Conservation (phyloP, 2,329 filamentous ascomycete genomes). For the Hymenoscyphus linearis region DNA sequence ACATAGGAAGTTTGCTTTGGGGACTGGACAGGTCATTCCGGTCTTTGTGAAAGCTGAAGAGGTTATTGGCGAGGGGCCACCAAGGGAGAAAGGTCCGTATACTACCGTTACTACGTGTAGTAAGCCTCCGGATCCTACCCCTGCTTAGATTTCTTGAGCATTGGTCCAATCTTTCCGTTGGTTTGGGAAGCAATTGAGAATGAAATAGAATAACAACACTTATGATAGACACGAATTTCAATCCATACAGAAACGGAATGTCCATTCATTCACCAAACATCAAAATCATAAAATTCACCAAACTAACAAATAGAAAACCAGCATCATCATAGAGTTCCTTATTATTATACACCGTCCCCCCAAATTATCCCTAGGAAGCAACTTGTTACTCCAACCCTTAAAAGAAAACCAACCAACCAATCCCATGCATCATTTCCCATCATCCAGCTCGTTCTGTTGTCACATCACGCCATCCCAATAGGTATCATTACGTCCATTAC, state of each 20-base stretch:
- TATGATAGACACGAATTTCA: background rate
- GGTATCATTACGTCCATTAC: background rate
- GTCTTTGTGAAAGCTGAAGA: constrained; percentile 58
- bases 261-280: no score
- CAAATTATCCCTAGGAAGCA: background rate
- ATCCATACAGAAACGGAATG: background rate
- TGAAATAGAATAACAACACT: background rate
- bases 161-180: background rate
- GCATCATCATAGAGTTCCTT: background rate
- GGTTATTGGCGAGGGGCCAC: constrained; percentile 17
- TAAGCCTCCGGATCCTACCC: background rate
- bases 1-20: constrained; percentile 56
- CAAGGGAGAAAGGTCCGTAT: constrained; percentile 6
- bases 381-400: background rate
- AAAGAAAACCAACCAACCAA: background rate
- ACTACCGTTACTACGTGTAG: constrained; percentile 5
- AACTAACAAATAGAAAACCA: background rate
- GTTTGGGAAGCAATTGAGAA: background rate
- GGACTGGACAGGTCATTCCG: constrained; percentile 65
- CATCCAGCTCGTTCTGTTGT: background rate
- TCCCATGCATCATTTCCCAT: background rate
- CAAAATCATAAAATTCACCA: background rate
- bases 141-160: background rate
- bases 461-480: background rate
- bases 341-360: background rate